Conservation (phyloP, 1,284 basidiomycete genomes). For the Kalmanozyma brasiliensis region DNA sequence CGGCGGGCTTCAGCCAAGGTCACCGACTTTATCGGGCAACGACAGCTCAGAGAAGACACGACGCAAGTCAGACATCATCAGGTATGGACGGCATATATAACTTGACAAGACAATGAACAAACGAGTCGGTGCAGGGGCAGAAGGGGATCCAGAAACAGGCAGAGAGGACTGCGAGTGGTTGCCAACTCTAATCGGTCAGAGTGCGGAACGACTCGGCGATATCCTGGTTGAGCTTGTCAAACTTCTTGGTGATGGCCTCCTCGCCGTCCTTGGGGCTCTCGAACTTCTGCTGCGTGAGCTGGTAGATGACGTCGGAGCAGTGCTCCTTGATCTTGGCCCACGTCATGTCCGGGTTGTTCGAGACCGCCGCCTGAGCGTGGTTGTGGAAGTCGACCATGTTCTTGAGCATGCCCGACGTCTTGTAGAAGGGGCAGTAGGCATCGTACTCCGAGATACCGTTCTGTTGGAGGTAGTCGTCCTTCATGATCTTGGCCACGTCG, state of each 20-base stretch:
- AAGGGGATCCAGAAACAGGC: conserved; percentile 1
- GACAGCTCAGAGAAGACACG: background rate
- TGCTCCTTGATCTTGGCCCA: conserved; percentile 91
- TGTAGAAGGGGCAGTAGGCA: conserved; percentile 88
- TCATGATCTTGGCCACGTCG: conserved; percentile 95
- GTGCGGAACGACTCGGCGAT: conserved; percentile 66
- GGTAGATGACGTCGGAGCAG: conserved; percentile 88
- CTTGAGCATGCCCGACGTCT: conserved; percentile 86
- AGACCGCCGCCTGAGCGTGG: conserved; percentile 80
- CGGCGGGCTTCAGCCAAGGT: too few relatives aligned
- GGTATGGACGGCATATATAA: conserved; percentile 13
- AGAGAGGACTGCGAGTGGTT: background rate
- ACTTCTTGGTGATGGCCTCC: conserved; percentile 59
- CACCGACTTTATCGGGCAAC: too few relatives aligned
- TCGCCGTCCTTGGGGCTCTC: conserved; percentile 74
- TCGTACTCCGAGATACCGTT: conserved; percentile 99
- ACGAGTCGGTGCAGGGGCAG: conserved; percentile 8
- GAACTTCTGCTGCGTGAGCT: conserved; percentile 98
- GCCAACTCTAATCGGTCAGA: conserved; percentile 52
- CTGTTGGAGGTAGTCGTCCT: conserved; percentile 94
- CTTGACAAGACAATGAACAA: conserved; percentile 20
- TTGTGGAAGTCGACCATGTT: conserved; percentile 97
- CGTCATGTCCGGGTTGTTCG: conserved; percentile 82
- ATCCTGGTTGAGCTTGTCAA: conserved; percentile 63
- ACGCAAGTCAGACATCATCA: too few relatives aligned